Evolutionary conservation across 345 rosid genomes (phyloP).

Genomic region (Melaleuca quinquenervia): DNA sequence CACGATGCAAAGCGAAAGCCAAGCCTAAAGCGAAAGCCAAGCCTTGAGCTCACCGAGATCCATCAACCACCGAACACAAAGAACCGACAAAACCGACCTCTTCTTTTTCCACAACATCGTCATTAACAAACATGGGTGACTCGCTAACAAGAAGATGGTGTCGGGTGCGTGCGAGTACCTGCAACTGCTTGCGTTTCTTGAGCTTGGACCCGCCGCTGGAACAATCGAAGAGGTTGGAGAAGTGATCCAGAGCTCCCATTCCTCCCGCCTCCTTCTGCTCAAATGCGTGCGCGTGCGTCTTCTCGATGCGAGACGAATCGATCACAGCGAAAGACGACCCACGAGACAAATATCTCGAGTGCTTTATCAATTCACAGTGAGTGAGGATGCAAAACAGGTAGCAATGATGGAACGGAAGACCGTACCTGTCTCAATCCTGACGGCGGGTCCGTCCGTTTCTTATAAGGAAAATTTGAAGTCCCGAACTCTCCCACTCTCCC

Average conservation of each 20-base stretch:
- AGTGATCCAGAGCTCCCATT: constrained; percentile 91
- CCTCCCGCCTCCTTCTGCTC: background rate
- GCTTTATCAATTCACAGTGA: background rate
- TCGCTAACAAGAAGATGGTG: background rate
- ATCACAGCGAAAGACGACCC: background rate
- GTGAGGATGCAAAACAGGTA: background rate
- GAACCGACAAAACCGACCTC: background rate
- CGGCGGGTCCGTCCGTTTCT: background rate
- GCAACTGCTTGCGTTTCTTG: constrained; percentile 64
- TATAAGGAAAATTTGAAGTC: background rate
- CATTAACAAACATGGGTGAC: background rate
- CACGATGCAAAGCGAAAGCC: background rate
- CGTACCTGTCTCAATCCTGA: background rate
- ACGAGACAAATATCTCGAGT: background rate
- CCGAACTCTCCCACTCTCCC: background rate
- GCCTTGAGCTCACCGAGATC: background rate
- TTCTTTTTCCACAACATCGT: background rate
- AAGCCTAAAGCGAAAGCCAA: background rate
- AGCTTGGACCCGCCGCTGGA: constrained; percentile 37
- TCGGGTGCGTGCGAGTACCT: constrained; percentile 15
- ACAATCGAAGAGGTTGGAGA: constrained; percentile 69
- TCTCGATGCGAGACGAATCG: background rate
- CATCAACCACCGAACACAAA: background rate
- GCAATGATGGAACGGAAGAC: background rate
- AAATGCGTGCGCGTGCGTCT: background rate